phyloP scores from a whole-genome alignment of 176 grass and related monocot species.

The Zoysia japonica region DNA sequence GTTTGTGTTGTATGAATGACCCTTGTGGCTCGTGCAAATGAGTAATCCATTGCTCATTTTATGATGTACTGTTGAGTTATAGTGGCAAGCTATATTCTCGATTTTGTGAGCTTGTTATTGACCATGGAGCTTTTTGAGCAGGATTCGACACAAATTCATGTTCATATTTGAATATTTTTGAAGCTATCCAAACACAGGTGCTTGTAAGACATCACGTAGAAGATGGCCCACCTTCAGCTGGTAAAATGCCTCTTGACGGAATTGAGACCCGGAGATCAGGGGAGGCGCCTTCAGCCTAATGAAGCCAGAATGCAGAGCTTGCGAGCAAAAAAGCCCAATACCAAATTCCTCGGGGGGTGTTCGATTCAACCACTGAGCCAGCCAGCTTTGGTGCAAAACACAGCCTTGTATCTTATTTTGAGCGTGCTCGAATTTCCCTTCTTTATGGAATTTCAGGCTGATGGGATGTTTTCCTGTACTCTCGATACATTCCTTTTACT shows the following conservation, averaged over 20 bases:
- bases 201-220: too few relatives aligned
- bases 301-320: not conserved
- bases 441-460: not conserved
- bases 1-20: not conserved
- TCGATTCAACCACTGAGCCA: not conserved
- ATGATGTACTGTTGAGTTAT: not conserved
- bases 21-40: slow-evolving; percentile 1
- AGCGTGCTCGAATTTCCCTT: not conserved
- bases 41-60: not conserved
- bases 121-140: not conserved
- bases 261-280: not conserved
- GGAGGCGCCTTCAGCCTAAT: not conserved
- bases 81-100: not conserved
- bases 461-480: too few relatives aligned
- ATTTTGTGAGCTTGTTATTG: not conserved
- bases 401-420: not conserved
- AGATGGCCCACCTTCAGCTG: too few relatives aligned
- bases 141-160: not conserved
- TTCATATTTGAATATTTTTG: not conserved
- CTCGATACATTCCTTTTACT: too few relatives aligned
- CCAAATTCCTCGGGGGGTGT: not conserved
- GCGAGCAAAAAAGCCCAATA: not conserved
- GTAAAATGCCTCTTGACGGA: too few relatives aligned
- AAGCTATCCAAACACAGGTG: not conserved
- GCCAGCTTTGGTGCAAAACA: not conserved